Conservation (phyloP, 192 early-diverging fungal genomes). For the Linderina pennispora region DNA sequence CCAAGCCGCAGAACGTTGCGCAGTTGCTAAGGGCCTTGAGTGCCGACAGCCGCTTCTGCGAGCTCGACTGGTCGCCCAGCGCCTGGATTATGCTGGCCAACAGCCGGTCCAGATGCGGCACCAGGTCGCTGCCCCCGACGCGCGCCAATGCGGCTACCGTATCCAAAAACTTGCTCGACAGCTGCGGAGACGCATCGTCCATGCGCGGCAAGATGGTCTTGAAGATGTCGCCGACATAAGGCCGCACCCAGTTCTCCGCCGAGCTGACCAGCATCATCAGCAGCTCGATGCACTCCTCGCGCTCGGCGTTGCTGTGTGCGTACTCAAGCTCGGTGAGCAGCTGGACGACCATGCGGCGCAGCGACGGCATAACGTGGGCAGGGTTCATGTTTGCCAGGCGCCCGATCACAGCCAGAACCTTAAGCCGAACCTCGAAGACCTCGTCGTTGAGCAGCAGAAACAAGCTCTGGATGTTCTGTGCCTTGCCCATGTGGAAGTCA, state of each 20-base stretch:
- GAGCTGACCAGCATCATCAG: conserved; percentile 70
- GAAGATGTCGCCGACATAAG: conserved; percentile 86
- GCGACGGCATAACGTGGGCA: conserved; percentile 85
- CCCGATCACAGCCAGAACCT: conserved; percentile 80
- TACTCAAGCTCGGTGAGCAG: conserved; percentile 89
- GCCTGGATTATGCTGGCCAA: conserved; percentile 85
- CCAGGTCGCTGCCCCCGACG: conserved; percentile 78
- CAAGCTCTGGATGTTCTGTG: conserved; percentile 82
- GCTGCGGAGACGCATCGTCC: conserved; percentile 66
- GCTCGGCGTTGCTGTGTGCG: conserved; percentile 52
- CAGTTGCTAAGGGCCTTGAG: conserved; percentile 81
- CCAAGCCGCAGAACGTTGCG: conserved; percentile 78
- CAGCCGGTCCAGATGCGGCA: conserved; percentile 73
- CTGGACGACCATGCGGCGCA: conserved; percentile 80
- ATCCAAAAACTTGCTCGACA: conserved; percentile 40
- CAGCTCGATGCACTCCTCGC: conserved; percentile 48
- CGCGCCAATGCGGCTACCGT: conserved; percentile 70
- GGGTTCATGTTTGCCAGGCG: conserved; percentile 82
- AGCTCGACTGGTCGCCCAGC: conserved; percentile 79
- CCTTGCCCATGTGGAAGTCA: conserved; percentile 84
- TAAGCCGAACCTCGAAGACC: conserved; percentile 77
- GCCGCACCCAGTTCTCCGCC: conserved; percentile 76
- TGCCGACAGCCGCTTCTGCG: conserved; percentile 80
- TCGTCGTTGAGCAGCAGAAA: conserved; percentile 91
- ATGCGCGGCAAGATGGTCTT: conserved; percentile 79